A percentile compares a stretch with the other conserved stretches of the same genome.
phyloP scores from a whole-genome alignment of 495 filamentous ascomycete genomes.

The Neurospora hispaniola region DNA sequence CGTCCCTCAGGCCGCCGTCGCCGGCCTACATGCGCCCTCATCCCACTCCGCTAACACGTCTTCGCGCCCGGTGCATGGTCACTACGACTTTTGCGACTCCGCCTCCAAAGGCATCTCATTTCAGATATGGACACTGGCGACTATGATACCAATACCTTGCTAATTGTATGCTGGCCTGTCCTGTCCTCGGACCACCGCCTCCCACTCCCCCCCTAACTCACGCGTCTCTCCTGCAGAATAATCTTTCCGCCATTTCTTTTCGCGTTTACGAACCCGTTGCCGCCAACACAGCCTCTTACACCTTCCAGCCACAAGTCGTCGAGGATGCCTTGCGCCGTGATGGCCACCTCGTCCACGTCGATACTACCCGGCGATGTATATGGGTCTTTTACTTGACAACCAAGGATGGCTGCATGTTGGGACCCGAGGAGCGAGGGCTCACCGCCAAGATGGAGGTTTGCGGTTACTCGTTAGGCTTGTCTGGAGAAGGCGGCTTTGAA shows the following conservation, averaged over 20 bases:
- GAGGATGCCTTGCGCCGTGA: slow-evolving; percentile 37
- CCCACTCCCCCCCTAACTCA: slow-evolving; percentile 4
- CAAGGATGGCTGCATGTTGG: slow-evolving; percentile 19
- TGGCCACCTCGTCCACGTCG: slow-evolving; percentile 40
- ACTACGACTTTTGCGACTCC: slow-evolving; percentile 6
- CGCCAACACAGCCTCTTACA: slow-evolving; percentile 26
- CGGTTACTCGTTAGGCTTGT: slow-evolving; percentile 29
- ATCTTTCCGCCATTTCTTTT: slow-evolving; percentile 33
- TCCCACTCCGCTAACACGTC: slow-evolving; percentile 1
- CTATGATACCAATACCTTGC: slow-evolving; percentile 42
- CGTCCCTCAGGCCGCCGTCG: neutral
- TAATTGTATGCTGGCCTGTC: slow-evolving; percentile 31
- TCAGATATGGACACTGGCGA: slow-evolving; percentile 44
- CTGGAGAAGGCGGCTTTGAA: slow-evolving; percentile 36
- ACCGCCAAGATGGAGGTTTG: slow-evolving; percentile 26
- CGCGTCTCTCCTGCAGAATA: slow-evolving; percentile 27
- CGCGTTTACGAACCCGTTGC: slow-evolving; percentile 37
- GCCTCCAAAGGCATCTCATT: slow-evolving; percentile 8
- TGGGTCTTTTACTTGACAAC: slow-evolving; percentile 39
- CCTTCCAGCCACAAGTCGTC: slow-evolving; percentile 31
- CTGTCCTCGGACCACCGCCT: neutral
- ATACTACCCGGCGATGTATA: slow-evolving; percentile 34
- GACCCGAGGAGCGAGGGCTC: slow-evolving; percentile 19
- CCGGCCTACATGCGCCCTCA: slow-evolving; percentile 12
- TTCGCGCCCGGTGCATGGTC: slow-evolving; percentile 16